Conservation (phyloP, 352 stramenopile genomes). For the Lagenidium sp. region DNA sequence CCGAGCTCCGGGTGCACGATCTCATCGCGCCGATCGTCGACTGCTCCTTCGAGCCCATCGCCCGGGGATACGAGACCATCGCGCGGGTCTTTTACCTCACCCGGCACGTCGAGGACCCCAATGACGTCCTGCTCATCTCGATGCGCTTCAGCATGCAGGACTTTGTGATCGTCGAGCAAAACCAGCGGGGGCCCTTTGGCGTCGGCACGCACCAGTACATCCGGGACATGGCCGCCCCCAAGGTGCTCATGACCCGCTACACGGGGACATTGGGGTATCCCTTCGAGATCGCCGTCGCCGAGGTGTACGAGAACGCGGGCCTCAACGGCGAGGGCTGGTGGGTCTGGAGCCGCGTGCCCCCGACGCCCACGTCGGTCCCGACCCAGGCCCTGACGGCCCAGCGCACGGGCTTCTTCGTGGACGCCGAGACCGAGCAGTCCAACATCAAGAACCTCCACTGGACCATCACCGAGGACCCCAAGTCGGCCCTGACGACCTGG, state of each 20-base stretch:
- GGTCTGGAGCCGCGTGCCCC: neutral
- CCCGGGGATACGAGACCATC: neutral
- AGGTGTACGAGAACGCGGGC: neutral
- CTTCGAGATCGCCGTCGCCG: neutral
- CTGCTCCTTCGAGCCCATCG: slow-evolving; percentile 1
- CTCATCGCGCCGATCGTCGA: slow-evolving; percentile 9
- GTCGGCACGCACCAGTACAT: slow-evolving; percentile 1
- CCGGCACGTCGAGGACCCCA: neutral
- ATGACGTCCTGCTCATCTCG: slow-evolving; percentile 2
- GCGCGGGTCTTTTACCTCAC: slow-evolving; percentile 3
- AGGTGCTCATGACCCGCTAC: neutral
- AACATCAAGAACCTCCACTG: slow-evolving; percentile 10
- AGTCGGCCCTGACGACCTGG: neutral
- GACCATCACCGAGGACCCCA: neutral
- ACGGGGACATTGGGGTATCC: slow-evolving; percentile 5
- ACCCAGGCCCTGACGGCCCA: neutral
- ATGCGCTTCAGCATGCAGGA: slow-evolving; percentile 6
- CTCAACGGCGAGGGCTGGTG: neutral
- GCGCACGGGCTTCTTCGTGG: slow-evolving; percentile 4
- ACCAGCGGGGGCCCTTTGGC: neutral
- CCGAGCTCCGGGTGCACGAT: slow-evolving; percentile 2
- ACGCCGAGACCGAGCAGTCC: slow-evolving; percentile 3
- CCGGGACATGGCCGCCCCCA: neutral
- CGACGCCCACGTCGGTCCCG: neutral
- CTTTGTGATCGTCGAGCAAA: slow-evolving; percentile 1